Percentiles rank a stretch among this genome's conserved stretches.
Evolutionary conservation across 106 monocot genomes (phyloP).

Genomic region (Platanthera guangdongensis): DNA sequence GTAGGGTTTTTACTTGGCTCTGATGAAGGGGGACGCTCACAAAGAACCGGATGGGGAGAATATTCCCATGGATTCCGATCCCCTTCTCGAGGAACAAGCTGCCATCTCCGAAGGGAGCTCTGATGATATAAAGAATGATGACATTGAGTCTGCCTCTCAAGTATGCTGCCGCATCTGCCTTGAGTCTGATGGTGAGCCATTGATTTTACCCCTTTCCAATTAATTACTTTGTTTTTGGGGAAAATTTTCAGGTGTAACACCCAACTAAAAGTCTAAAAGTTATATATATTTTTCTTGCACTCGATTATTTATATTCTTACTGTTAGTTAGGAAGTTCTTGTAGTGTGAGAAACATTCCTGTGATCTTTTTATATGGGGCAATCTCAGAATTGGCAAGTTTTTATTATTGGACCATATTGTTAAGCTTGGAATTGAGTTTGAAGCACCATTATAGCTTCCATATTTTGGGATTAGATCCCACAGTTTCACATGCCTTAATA

Average conservation of each 20-base stretch:
- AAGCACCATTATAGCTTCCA: not conserved
- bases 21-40: not conserved
- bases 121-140: conserved; percentile 44
- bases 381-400: too few species aligned
- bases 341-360: too few species aligned
- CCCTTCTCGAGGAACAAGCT: conserved; percentile 34
- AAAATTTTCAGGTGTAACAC: not conserved
- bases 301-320: not conserved
- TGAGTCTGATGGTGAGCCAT: conserved; percentile 56
- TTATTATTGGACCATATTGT: too few species aligned
- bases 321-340: not conserved
- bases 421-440: not conserved
- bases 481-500: not conserved
- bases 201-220: conserved; percentile 3
- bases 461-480: not conserved
- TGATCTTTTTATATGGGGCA: too few species aligned
- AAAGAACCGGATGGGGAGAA: conserved; percentile 8
- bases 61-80: conserved; percentile 48
- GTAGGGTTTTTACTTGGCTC: not conserved
- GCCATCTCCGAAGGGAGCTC: conserved; percentile 17
- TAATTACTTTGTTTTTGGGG: not conserved
- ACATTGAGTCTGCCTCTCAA: conserved; percentile 43
- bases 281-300: too few species aligned
- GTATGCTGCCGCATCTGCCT: conserved; percentile 92
- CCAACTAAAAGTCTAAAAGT: too few species aligned